Base-by-base conservation (phyloP, 495 filamentous ascomycete species). In the Evansstolkia leycettana region DNA sequence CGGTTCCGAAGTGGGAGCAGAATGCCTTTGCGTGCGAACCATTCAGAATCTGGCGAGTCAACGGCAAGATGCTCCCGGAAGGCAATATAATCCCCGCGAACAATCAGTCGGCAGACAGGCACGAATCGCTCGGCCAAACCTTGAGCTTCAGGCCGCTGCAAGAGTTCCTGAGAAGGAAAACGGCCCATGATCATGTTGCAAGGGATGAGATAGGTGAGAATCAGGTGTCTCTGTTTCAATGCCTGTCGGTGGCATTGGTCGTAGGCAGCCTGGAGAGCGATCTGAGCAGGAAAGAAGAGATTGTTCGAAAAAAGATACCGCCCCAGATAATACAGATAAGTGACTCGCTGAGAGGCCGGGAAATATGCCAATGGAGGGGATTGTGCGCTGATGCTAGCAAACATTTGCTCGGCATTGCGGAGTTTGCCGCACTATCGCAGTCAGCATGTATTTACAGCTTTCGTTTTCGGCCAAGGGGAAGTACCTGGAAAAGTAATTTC, bases 291-390 rank as follows among this genome's bases (percentile, higher is more conserved):
- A 43, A 73, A 75, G 58, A 83, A 94, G 45, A 93, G 78, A 28
- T 70, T 79, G 41, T 83, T 84, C 36, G 78, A 73, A 48, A 94
- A 87, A 40, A 82, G 70, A 49, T 88, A 94, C 26, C 87, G 80
- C 18, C 89, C 89, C 12, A 94, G 80, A 50, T 94, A 95, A 58
- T 94, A 95, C 5, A 94, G 76, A 52, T 87, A 96, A 14, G 89
- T 87, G 17, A 92, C 83, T 27, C 84, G 74, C 39, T 95, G 84
- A 7, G 84, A 72, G n/a, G 84, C 84, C 11, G 89, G 84, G 50
- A 87, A 94, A 28, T 80, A 64, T 2, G 66, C 62, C 11, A 93
- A 65, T 0, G 83, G 82, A 4, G 87, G 84, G 1, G 84, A 85
- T 42, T 80, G 77, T 24, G 84, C 76, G 42, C 74, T 78, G 47